Conservation (phyloP, 805 yeast genomes). For the Teunomyces aglyptinius region DNA sequence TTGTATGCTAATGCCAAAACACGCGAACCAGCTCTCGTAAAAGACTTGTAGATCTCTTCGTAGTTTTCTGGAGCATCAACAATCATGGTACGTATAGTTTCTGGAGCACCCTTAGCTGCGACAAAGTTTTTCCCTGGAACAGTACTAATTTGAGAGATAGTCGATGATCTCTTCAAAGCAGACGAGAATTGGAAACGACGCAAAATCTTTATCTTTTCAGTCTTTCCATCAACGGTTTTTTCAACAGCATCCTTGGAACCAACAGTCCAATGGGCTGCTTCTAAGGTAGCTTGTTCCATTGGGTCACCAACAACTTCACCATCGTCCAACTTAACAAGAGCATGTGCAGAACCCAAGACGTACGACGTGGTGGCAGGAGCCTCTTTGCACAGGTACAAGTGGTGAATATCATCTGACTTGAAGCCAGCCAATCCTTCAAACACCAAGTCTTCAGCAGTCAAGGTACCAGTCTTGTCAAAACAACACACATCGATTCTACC, state of each 20-base stretch:
- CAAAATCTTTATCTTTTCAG: constrained; percentile 62
- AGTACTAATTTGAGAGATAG: constrained; percentile 61
- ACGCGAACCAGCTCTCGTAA: constrained; percentile 94
- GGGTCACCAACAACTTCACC: constrained; percentile 99
- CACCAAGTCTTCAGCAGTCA: constrained; percentile 93
- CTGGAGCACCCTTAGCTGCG: constrained; percentile 97
- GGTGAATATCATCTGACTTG: constrained; percentile 48
- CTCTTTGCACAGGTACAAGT: constrained; percentile 52
- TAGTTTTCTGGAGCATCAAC: constrained; percentile 68
- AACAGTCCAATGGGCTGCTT: constrained; percentile 82
- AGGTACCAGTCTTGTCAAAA: constrained; percentile 97
- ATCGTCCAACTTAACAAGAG: constrained; percentile 88
- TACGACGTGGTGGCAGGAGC: constrained; percentile 69
- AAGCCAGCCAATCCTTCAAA: constrained; percentile 96
- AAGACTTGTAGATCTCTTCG: constrained; percentile 82
- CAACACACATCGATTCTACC: constrained; percentile 98
- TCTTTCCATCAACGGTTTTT: constrained; percentile 30
- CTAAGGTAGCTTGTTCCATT: constrained; percentile 95
- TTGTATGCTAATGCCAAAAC: constrained; percentile 94
- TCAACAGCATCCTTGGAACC: constrained; percentile 71
- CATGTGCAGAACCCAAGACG: constrained; percentile 93
- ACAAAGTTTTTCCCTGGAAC: constrained; percentile 55
- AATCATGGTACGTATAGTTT: constrained; percentile 82
- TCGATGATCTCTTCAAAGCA: constrained; percentile 90
- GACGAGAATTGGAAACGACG: constrained; percentile 98